Percentiles rank a stretch among this genome's conserved stretches.
phyloP scores from a whole-genome alignment of 2,329 filamentous ascomycete species.

The Thielaviopsis ethacetica region DNA sequence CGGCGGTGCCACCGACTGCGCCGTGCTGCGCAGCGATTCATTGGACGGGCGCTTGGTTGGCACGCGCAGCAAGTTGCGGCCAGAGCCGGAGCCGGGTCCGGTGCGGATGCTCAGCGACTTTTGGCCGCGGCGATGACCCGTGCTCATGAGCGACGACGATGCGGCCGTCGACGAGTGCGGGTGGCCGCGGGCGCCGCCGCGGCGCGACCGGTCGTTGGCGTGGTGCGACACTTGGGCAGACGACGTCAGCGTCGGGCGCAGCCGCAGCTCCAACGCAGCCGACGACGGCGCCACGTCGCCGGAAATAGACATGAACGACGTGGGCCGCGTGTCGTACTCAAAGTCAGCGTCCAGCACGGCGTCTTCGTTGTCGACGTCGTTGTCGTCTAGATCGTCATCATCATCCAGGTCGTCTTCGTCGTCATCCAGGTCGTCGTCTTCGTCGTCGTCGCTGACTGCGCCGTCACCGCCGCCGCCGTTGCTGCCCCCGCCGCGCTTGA shows the following conservation, averaged over 20 bases:
- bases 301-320: slow-evolving; percentile 39
- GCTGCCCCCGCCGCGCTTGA: slow-evolving; percentile 24
- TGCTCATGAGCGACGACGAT: neutral
- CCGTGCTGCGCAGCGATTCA: slow-evolving; percentile 34
- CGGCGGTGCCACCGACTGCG: slow-evolving; percentile 13
- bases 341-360: slow-evolving; percentile 2
- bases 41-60: slow-evolving; percentile 35
- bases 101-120: slow-evolving; percentile 35
- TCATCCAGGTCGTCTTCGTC: slow-evolving; percentile 20
- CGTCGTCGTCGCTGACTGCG: slow-evolving; percentile 16
- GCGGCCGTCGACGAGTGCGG: too few relatives aligned
- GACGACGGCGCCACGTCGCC: slow-evolving; percentile 5
- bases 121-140: slow-evolving; percentile 15
- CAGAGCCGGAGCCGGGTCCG: slow-evolving; percentile 21
- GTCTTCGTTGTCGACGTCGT: slow-evolving; percentile 15
- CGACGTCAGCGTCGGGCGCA: slow-evolving; percentile 62
- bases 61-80: slow-evolving; percentile 25
- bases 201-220: slow-evolving; percentile 1
- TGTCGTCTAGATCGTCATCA: neutral
- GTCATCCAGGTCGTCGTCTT: slow-evolving; percentile 33
- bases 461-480: slow-evolving; percentile 1
- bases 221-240: slow-evolving; percentile 4
- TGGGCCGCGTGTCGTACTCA: slow-evolving; percentile 35
- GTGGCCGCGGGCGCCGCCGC: neutral
- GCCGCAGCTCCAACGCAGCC: slow-evolving; percentile 48